phyloP scores from a whole-genome alignment of 306 rosid genomes.

The Prunus mume region DNA sequence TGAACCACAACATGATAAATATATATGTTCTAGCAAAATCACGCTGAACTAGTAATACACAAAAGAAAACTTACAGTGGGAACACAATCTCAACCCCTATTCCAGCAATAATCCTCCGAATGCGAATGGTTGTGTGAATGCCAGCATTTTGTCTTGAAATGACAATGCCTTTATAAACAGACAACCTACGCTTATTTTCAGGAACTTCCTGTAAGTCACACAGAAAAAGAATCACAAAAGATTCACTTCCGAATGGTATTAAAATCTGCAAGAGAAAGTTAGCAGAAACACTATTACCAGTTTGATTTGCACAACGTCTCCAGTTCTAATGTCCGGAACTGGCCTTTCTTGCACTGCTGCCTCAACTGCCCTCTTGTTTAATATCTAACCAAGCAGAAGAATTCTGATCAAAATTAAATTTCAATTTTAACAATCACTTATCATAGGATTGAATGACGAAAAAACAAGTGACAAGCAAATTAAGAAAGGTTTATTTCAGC shows the following conservation, averaged over 20 bases:
- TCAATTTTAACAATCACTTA: neutral
- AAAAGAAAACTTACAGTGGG: slow-evolving; percentile 66
- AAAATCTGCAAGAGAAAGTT: neutral
- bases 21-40: slow-evolving; percentile 2
- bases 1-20: neutral
- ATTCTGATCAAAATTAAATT: neutral
- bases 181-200: slow-evolving; percentile 86
- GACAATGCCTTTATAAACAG: slow-evolving; percentile 83
- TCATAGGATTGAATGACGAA: neutral
- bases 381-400: slow-evolving; percentile 48
- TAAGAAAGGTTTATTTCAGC: neutral
- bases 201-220: slow-evolving; percentile 75
- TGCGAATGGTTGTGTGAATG: slow-evolving; percentile 85
- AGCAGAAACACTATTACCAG: slow-evolving; percentile 47
- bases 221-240: slow-evolving; percentile 24
- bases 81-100: slow-evolving; percentile 91
- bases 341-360: slow-evolving; percentile 72
- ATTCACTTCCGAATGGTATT: neutral
- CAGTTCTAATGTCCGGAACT: slow-evolving; percentile 78
- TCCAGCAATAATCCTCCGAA: slow-evolving; percentile 91
- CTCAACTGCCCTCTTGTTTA: slow-evolving; percentile 78
- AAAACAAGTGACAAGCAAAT: neutral
- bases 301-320: slow-evolving; percentile 85
- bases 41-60: neutral
- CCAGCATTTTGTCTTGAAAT: slow-evolving; percentile 96